Evolutionary conservation across 208 protist genomes (phyloP).

Genomic region (Phytomonas sp.): DNA sequence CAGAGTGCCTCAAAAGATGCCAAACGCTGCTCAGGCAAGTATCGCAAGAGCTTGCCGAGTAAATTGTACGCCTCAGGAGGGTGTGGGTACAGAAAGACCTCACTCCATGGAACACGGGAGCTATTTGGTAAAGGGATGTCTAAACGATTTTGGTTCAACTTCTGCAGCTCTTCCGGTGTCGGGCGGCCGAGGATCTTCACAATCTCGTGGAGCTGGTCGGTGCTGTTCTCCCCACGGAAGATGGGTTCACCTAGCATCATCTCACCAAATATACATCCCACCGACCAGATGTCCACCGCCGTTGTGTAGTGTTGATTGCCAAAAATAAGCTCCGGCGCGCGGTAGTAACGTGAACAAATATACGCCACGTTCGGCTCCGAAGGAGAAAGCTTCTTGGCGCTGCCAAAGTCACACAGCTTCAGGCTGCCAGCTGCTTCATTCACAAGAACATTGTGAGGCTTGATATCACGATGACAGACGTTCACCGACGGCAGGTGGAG

Average conservation of each 20-base stretch:
- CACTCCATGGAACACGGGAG: conserved; percentile 43
- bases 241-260: conserved; percentile 99
- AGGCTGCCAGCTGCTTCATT: conserved; percentile 94
- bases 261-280: conserved; percentile 99
- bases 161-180: conserved; percentile 49
- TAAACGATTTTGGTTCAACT: conserved; percentile 47
- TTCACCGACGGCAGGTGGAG: conserved; percentile 91
- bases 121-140: conserved; percentile 44
- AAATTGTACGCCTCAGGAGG: conserved; percentile 89
- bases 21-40: conserved; percentile 87
- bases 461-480: conserved; percentile 97
- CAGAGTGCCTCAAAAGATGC: conserved; percentile 87
- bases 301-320: conserved; percentile 99
- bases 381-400: conserved; percentile 98
- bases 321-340: conserved; percentile 98
- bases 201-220: conserved; percentile 97
- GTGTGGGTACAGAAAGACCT: conserved; percentile 46
- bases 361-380: conserved; percentile 98
- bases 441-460: conserved; percentile 99
- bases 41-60: conserved; percentile 90
- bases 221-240: conserved; percentile 98
- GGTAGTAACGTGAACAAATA: conserved; percentile 99
- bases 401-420: conserved; percentile 97
- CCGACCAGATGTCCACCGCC: conserved; percentile 98
- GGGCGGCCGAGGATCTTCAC: conserved; percentile 95